phyloP scores from a whole-genome alignment of 2,329 filamentous ascomycete species.

The Fusarium oxysporum region DNA sequence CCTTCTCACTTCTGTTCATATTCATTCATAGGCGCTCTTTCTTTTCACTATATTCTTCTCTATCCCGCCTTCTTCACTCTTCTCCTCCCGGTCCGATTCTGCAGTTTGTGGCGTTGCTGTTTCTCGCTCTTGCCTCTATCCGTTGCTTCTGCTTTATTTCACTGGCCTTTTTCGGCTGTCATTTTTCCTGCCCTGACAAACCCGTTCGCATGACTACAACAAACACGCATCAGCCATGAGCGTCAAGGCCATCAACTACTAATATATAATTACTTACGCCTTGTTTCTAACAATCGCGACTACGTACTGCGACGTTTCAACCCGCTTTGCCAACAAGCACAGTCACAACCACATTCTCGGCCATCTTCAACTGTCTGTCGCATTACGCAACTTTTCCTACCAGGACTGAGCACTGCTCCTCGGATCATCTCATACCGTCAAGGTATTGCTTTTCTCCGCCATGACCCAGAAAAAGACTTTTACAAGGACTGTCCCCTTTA shows the following conservation, averaged over 20 bases:
- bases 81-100: slow-evolving; percentile 5
- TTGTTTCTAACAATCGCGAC: slow-evolving; percentile 13
- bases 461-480: slow-evolving; percentile 63
- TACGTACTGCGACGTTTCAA: slow-evolving; percentile 1
- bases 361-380: slow-evolving; percentile 1
- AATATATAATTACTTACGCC: slow-evolving; percentile 31
- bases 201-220: slow-evolving; percentile 35
- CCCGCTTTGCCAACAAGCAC: slow-evolving; percentile 1
- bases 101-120: slow-evolving; percentile 34
- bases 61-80: not conserved
- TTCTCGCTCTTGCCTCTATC: slow-evolving; percentile 27
- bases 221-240: slow-evolving; percentile 37
- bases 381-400: slow-evolving; percentile 6
- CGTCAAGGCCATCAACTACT: slow-evolving; percentile 35
- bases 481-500: slow-evolving; percentile 64
- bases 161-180: slow-evolving; percentile 21
- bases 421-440: slow-evolving; percentile 37
- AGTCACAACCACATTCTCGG: not conserved
- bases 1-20: not conserved
- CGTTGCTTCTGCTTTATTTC: slow-evolving; percentile 24
- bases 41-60: not conserved
- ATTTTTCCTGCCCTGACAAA: slow-evolving; percentile 24
- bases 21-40: slow-evolving; percentile 15
- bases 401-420: slow-evolving; percentile 18
- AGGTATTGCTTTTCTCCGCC: slow-evolving; percentile 52